A percentile compares a stretch with the other conserved stretches of the same genome.
Conservation (phyloP, 768 basidiomycete genomes). For the Mycena indigotica region DNA sequence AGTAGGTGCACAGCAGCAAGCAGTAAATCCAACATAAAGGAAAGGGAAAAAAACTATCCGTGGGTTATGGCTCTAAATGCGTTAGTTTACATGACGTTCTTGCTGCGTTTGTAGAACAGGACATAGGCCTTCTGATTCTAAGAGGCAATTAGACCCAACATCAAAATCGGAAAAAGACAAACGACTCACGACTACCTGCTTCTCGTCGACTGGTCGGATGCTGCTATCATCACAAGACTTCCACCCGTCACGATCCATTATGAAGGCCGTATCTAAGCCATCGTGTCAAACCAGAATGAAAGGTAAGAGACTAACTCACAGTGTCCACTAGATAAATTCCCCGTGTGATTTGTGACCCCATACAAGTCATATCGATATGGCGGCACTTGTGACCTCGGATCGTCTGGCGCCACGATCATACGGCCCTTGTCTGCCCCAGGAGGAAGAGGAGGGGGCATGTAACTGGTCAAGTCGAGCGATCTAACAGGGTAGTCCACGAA, state of each 20-base stretch:
- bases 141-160: too few relatives aligned
- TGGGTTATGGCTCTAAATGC: not conserved
- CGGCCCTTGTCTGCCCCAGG: constrained; percentile 60
- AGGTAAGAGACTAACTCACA: constrained; percentile 57
- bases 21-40: not conserved
- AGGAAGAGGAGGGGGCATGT: constrained; percentile 81
- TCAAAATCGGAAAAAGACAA: constrained; percentile 3
- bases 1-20: not conserved
- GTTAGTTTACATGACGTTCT: constrained; percentile 16
- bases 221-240: constrained; percentile 93
- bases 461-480: constrained; percentile 65
- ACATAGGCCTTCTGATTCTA: constrained; percentile 72
- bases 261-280: constrained; percentile 83
- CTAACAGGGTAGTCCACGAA: constrained; percentile 86
- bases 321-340: constrained; percentile 92
- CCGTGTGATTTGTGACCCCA: constrained; percentile 94
- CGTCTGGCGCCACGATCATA: constrained; percentile 51
- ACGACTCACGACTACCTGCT: constrained; percentile 77
- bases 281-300: constrained; percentile 5
- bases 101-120: constrained; percentile 75
- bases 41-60: not conserved
- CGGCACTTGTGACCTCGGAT: constrained; percentile 80
- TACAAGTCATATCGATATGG: constrained; percentile 94
- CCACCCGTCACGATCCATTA: constrained; percentile 88
- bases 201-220: constrained; percentile 69